Conservation (phyloP, 2,329 filamentous ascomycete species). For the Arthroderma sp. region DNA sequence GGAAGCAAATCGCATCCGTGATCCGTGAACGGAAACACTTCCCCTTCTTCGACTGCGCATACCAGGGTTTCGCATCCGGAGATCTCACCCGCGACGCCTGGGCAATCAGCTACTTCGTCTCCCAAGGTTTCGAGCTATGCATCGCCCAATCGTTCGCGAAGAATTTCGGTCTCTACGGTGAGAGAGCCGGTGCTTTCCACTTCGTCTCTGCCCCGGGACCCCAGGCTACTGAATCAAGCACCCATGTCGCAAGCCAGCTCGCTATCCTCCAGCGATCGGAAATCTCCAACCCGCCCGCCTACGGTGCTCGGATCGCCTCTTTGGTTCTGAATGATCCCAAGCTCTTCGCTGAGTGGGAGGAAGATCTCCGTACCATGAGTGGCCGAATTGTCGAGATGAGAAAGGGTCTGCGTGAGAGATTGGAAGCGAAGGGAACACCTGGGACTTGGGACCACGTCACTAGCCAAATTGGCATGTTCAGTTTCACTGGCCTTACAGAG, state of each 20-base stretch:
- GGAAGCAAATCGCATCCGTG: conserved; percentile 72
- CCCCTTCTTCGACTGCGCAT: conserved; percentile 96
- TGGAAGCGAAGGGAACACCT: conserved; percentile 75
- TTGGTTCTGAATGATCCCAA: conserved; percentile 68
- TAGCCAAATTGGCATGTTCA: conserved; percentile 99
- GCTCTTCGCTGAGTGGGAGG: conserved; percentile 85
- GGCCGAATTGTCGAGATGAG: conserved; percentile 92
- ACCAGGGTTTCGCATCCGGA: conserved; percentile 94
- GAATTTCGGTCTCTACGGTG: conserved; percentile 75
- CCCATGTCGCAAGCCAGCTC: conserved; percentile 69
- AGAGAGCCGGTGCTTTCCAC: conserved; percentile 94
- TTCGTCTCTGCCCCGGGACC: conserved; percentile 62
- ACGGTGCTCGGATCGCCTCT: conserved; percentile 79
- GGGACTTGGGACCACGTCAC: conserved; percentile 96
- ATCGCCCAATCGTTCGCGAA: conserved; percentile 51
- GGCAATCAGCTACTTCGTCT: conserved; percentile 88
- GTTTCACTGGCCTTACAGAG: conserved; percentile 50
- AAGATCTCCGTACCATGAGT: conserved; percentile 83
- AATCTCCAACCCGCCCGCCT: conserved; percentile 92
- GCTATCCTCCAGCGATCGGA: conserved; percentile 91
- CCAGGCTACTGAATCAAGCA: conserved; percentile 48
- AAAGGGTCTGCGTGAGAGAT: conserved; percentile 57
- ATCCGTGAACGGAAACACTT: conserved; percentile 73
- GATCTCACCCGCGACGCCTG: conserved; percentile 73
- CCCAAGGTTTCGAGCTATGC: conserved; percentile 66